Conservation (phyloP, 768 basidiomycete species). For the Cyclocybe cylindracea region DNA sequence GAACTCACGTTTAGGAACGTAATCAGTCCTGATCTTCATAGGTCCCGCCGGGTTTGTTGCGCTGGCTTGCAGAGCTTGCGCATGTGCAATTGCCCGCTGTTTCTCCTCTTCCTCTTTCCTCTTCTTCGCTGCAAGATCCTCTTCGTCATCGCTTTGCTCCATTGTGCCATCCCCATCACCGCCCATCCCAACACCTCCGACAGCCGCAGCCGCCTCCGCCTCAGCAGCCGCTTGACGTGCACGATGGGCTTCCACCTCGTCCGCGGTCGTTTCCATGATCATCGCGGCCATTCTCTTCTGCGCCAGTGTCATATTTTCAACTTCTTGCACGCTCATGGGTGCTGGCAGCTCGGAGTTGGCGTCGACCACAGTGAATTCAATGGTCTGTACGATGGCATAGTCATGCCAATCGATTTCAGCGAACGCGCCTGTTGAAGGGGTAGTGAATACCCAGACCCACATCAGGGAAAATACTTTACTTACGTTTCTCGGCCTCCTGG, state of each 20-base stretch:
- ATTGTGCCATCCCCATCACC: conserved; percentile 68
- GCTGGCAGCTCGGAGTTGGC: conserved; percentile 88
- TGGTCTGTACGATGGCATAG: conserved; percentile 96
- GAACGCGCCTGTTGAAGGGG: conserved; percentile 66
- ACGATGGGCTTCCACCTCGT: conserved; percentile 82
- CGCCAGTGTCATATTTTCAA: conserved; percentile 94
- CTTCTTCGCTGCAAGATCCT: conserved; percentile 60
- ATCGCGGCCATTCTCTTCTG: conserved; percentile 98
- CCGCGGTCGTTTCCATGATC: conserved; percentile 94
- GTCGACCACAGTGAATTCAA: conserved; percentile 95
- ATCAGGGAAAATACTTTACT: conserved; percentile 31
- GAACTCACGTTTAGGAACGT: conserved; percentile 86
- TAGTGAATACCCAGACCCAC: conserved; percentile 1
- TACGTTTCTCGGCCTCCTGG: conserved; percentile 86
- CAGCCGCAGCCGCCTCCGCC: conserved; percentile 82
- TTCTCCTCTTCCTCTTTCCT: conserved; percentile 74
- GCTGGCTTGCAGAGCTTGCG: conserved; percentile 78
- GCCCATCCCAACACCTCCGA: conserved; percentile 57
- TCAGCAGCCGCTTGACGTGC: conserved; percentile 84
- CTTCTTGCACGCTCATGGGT: conserved; percentile 94
- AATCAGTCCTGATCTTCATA: conserved; percentile 95
- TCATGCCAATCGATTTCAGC: conserved; percentile 99
- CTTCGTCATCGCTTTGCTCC: conserved; percentile 86
- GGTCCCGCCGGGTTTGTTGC: conserved; percentile 73
- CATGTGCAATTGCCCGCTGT: conserved; percentile 69